Evolutionary conservation across 2,329 filamentous ascomycete species (phyloP).

Genomic region (Monilinia fructicola): DNA sequence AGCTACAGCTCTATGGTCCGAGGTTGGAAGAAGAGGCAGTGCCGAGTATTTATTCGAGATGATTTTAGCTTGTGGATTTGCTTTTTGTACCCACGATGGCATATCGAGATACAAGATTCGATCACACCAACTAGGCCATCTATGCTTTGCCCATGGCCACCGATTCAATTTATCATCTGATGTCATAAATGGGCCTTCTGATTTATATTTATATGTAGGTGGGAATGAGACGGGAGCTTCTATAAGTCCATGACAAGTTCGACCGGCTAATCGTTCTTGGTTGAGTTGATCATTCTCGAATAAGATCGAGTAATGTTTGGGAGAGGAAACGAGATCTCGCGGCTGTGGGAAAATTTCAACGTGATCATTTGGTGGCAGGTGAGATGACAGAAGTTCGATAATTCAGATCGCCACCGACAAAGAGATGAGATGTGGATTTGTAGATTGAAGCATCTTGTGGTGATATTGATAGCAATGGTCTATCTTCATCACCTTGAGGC

Average conservation of each 20-base stretch:
- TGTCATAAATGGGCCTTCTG: conserved; percentile 46
- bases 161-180: conserved; percentile 45
- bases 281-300: conserved; percentile 77
- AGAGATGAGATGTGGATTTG: conserved; percentile 71
- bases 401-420: conserved; percentile 90
- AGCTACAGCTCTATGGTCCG: conserved; percentile 84
- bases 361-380: conserved; percentile 58
- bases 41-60: conserved; percentile 64
- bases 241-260: conserved; percentile 73
- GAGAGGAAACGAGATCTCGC: conserved; percentile 50
- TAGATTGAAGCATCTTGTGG: conserved; percentile 65
- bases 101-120: conserved; percentile 75
- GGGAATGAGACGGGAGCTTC: conserved; percentile 78
- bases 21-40: conserved; percentile 75
- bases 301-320: conserved; percentile 64
- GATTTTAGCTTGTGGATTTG: conserved; percentile 48
- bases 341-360: conserved; percentile 61
- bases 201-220: conserved; percentile 88
- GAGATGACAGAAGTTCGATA: conserved; percentile 76
- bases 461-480: conserved; percentile 43
- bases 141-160: conserved; percentile 76
- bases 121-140: conserved; percentile 93
- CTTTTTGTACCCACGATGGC: conserved; percentile 51
- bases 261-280: conserved; percentile 64
- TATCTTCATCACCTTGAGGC: conserved; percentile 40